phyloP scores from a whole-genome alignment of 2,329 filamentous ascomycete genomes.

The Thielaviopsis cerberus region DNA sequence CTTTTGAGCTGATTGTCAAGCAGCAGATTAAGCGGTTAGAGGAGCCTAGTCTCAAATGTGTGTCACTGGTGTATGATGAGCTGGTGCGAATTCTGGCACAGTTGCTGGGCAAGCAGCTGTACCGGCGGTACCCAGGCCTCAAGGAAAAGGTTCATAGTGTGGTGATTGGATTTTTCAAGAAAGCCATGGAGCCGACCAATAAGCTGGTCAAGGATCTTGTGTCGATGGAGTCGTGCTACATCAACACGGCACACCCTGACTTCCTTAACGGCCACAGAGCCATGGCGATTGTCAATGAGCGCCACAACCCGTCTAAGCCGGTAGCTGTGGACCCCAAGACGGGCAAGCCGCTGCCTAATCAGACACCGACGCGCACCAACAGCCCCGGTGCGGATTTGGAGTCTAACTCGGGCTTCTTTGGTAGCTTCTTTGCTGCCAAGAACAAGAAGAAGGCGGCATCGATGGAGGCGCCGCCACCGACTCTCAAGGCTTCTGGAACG shows the following conservation, averaged over 20 bases:
- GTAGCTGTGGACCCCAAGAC: slow-evolving; percentile 97
- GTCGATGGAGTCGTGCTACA: slow-evolving; percentile 87
- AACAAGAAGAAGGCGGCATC: slow-evolving; percentile 99
- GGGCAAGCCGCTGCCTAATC: slow-evolving; percentile 67
- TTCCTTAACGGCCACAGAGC: slow-evolving; percentile 94
- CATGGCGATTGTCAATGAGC: slow-evolving; percentile 95
- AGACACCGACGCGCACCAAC: slow-evolving; percentile 50
- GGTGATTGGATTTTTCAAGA: slow-evolving; percentile 91
- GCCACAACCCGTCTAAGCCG: slow-evolving; percentile 62
- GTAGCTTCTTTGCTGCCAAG: slow-evolving; percentile 95
- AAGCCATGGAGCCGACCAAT: slow-evolving; percentile 94
- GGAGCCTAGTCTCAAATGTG: slow-evolving; percentile 92
- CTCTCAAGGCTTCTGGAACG: slow-evolving; percentile 81
- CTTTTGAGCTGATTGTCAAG: slow-evolving; percentile 98
- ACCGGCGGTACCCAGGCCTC: slow-evolving; percentile 77
- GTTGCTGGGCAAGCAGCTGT: slow-evolving; percentile 71
- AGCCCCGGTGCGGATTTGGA: slow-evolving; percentile 48
- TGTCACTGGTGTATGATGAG: slow-evolving; percentile 92
- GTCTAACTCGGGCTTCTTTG: slow-evolving; percentile 71
- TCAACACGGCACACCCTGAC: slow-evolving; percentile 96
- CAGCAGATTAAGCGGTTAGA: slow-evolving; percentile 94
- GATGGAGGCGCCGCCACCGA: slow-evolving; percentile 88
- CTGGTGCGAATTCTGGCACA: slow-evolving; percentile 86
- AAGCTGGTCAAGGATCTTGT: slow-evolving; percentile 90
- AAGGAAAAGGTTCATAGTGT: slow-evolving; percentile 95